Percentiles rank a stretch among this genome's conserved stretches.
Conservation (phyloP, 129 eudicot genomes). For the Glebionis coronaria region DNA sequence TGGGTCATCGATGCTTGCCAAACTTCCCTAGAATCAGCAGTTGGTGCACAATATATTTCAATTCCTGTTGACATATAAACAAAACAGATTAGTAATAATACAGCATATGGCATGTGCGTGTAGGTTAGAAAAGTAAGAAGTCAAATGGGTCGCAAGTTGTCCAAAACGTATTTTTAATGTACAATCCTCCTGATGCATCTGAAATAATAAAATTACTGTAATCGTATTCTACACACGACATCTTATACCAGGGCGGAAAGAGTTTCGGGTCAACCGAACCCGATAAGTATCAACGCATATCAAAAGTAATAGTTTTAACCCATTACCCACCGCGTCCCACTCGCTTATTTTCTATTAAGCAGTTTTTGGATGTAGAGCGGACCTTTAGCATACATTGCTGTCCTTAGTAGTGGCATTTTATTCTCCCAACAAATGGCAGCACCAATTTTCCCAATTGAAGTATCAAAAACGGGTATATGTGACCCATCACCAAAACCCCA, state of each 20-base stretch:
- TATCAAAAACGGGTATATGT: slow-evolving; percentile 79
- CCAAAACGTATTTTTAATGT: too few species aligned
- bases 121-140: too few species aligned
- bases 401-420: slow-evolving; percentile 88
- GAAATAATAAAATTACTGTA: too few species aligned
- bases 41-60: slow-evolving; percentile 97
- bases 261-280: too few species aligned
- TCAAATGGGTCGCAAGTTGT: too few species aligned
- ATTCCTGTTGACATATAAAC: slow-evolving; percentile 47
- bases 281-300: too few species aligned
- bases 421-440: slow-evolving; percentile 99
- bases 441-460: slow-evolving; percentile 90
- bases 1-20: slow-evolving; percentile 99
- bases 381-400: slow-evolving; percentile 98
- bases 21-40: slow-evolving; percentile 92
- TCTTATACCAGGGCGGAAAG: too few species aligned
- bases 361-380: neutral
- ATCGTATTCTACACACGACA: too few species aligned
- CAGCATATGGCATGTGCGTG: too few species aligned
- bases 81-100: neutral
- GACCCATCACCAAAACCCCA: slow-evolving; percentile 99
- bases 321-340: neutral
- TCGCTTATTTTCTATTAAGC: neutral
- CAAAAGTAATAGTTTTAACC: too few species aligned
- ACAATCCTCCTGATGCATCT: too few species aligned